Evolutionary conservation across 1,284 basidiomycete genomes (phyloP).

Genomic region (Cutaneotrichosporon cyanovorans): DNA sequence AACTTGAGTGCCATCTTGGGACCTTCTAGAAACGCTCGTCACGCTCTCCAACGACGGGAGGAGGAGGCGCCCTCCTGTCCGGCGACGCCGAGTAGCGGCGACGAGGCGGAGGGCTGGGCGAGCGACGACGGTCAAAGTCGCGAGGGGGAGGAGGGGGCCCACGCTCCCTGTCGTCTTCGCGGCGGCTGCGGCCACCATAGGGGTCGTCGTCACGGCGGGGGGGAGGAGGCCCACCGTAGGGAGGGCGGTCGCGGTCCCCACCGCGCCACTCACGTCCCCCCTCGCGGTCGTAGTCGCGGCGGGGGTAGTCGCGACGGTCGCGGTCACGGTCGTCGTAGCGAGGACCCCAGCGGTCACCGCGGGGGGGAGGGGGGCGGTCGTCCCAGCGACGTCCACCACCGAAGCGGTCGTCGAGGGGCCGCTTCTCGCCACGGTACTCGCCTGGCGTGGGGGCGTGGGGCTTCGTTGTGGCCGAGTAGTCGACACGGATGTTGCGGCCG

Average conservation of each 20-base stretch:
- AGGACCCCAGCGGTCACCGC: slow-evolving; percentile 31
- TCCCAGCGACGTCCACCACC: slow-evolving; percentile 11
- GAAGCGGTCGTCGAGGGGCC: slow-evolving; percentile 50
- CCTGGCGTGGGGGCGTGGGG: slow-evolving; percentile 95
- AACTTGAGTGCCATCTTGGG: too few species aligned
- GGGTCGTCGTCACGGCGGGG: slow-evolving; percentile 28
- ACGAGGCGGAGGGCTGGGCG: slow-evolving; percentile 16
- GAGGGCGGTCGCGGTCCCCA: slow-evolving; percentile 42
- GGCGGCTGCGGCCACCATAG: slow-evolving; percentile 29
- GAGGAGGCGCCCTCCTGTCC: slow-evolving; percentile 28
- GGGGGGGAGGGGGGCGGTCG: slow-evolving; percentile 18
- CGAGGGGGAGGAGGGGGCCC: not conserved
- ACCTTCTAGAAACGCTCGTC: not conserved
- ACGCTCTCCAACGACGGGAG: not conserved
- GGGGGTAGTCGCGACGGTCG: slow-evolving; percentile 18
- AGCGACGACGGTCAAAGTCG: slow-evolving; percentile 13
- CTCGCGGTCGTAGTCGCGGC: slow-evolving; percentile 17
- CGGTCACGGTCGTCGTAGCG: slow-evolving; percentile 36
- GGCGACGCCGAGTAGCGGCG: slow-evolving; percentile 29
- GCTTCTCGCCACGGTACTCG: slow-evolving; percentile 91
- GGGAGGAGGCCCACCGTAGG: slow-evolving; percentile 4
- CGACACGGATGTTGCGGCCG: slow-evolving; percentile 90
- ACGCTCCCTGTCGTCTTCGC: slow-evolving; percentile 26
- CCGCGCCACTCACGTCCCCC: slow-evolving; percentile 2
- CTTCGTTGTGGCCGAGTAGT: slow-evolving; percentile 87